Conservation (phyloP, 352 stramenopile species). For the Phytophthora syringae region DNA sequence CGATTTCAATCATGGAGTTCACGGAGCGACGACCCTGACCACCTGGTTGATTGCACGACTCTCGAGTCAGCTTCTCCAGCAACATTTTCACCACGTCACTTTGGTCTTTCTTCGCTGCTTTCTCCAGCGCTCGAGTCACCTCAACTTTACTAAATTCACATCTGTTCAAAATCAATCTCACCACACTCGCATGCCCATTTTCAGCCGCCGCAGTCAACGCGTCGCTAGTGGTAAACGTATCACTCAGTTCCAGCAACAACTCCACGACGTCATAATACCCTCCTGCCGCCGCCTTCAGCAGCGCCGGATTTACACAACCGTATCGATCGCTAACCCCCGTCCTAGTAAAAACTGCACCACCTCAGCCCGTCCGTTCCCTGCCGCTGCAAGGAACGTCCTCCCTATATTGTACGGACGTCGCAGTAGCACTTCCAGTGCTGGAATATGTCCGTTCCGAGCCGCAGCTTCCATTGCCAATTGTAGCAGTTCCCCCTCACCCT, state of each 20-base stretch:
- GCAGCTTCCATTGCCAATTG: not conserved
- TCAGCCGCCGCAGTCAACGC: conserved; percentile 1
- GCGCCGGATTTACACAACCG: not conserved
- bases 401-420: not conserved
- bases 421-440: not conserved
- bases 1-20: not conserved
- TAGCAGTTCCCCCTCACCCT: not conserved
- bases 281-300: not conserved
- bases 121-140: conserved; percentile 9
- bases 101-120: conserved; percentile 1
- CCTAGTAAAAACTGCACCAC: not conserved
- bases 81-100: conserved; percentile 6
- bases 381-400: not conserved
- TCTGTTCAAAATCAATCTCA: conserved; percentile 2
- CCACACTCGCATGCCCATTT: not conserved
- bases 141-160: not conserved
- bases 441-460: not conserved
- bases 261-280: not conserved
- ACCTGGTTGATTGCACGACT: not conserved
- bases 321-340: not conserved
- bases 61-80: not conserved
- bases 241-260: conserved; percentile 9
- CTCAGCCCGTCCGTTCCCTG: not conserved
- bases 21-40: not conserved
- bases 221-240: conserved; percentile 5